Percentiles rank a stretch among this genome's conserved stretches.
Evolutionary conservation across 1,284 basidiomycete species (phyloP).

Genomic region (Melampsora larici-populina): DNA sequence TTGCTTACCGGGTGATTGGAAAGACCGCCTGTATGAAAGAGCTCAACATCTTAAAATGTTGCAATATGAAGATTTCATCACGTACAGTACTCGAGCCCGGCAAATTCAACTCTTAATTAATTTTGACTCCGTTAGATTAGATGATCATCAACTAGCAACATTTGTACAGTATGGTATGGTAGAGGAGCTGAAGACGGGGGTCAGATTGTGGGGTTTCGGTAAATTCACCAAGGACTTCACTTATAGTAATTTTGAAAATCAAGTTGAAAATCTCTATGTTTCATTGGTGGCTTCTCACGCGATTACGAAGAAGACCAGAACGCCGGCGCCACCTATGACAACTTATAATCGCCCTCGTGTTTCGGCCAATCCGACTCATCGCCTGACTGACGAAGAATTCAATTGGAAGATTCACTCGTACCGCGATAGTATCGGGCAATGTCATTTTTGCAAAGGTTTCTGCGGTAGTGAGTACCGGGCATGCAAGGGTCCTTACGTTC

Average conservation of each 20-base stretch:
- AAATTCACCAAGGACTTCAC: background rate
- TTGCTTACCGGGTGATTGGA: background rate
- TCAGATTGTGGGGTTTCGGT: background rate
- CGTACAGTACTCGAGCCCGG: background rate
- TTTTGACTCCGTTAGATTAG: background rate
- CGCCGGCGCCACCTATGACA: background rate
- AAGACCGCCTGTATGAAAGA: background rate
- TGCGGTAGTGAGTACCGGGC: background rate
- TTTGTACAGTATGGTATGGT: background rate
- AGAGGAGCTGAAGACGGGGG: background rate
- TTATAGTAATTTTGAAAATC: background rate
- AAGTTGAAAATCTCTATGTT: background rate
- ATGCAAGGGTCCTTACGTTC: background rate
- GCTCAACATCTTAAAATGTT: too few species aligned
- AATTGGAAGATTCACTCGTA: slow-evolving; percentile 14
- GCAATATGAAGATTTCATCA: background rate
- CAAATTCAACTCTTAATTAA: slow-evolving; percentile 1
- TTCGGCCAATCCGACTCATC: background rate
- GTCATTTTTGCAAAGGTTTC: slow-evolving; percentile 3
- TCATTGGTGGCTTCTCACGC: background rate
- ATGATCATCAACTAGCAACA: background rate
- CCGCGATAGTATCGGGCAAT: background rate
- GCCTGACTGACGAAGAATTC: background rate
- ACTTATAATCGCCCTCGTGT: background rate
- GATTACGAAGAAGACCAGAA: background rate